Base-by-base conservation (phyloP, 805 yeast species). In the Babjeviella inositovora region DNA sequence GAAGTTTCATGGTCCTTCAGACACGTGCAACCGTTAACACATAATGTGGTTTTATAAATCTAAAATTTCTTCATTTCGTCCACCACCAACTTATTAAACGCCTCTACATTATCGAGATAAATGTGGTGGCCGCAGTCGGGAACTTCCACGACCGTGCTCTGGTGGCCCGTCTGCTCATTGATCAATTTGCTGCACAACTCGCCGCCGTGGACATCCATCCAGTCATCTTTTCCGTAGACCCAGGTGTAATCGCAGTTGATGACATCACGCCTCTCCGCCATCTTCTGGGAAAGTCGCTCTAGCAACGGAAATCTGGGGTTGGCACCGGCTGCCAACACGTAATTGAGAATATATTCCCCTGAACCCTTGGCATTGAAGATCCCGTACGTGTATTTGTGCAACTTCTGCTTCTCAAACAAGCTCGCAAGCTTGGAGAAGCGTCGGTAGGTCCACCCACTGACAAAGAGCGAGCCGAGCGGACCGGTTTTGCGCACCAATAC, bases 321-420 rank as follows among this genome's bases (percentile, higher is more conserved):
- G 1, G 93, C 97, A 3, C 97, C 98, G 5, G 95, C 93, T 0
- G 81, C 85, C 13, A 87, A 50, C 11, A 84, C 54, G 39, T 75
- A 77, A 33, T 81, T 77, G 32, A 90, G 53, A 57, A 87, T 72
- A 43, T 87, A 87, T 48, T 87, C 98, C 5, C 97, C 97, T 0
- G 92, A 79, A 1, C 98, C 98, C 4, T 59, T 66, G 6, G 80
- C 74, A 32, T 73, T 79, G 56, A 90, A 90, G 8, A 85, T 80
- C 4, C 72, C 66, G 45, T 87, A 85, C 0, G 87, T 56, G 43
- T 90, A 90, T 32, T 58, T 56, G 39, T 90, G 97, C 32, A 87
- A 50, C 5, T 66, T 52, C 12, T 47, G 44, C 12, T 59, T 46
- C 36, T 72, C 74, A 15, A 38, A 41, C 3, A 28, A 28, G 5